Conservation (phyloP, 2,329 filamentous ascomycete species). For the Calycina marina region DNA sequence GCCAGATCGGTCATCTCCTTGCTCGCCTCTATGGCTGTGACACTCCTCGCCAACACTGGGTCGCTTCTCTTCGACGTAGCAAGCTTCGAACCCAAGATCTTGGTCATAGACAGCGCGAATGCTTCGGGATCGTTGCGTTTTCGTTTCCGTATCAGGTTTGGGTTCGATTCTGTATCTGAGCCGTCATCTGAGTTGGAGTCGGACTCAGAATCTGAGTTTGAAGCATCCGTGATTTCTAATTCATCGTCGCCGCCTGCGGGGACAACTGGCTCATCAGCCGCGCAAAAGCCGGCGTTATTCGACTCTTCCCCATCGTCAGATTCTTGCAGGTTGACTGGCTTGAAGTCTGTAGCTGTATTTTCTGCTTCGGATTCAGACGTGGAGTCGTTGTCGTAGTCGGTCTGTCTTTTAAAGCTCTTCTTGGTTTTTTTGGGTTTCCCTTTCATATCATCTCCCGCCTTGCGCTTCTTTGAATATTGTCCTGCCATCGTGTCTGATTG, state of each 20-base stretch:
- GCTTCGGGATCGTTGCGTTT: conserved; percentile 88
- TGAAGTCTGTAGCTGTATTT: conserved; percentile 27
- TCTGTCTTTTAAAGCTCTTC: conserved; percentile 48
- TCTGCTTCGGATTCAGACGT: conserved; percentile 35
- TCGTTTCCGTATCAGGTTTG: conserved; percentile 35
- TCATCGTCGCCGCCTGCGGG: conserved; percentile 5
- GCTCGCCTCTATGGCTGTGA: conserved; percentile 56
- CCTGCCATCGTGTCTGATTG: conserved; percentile 15
- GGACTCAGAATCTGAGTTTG: conserved; percentile 23
- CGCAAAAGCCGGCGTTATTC: conserved; percentile 16
- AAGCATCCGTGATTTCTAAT: conserved; percentile 24
- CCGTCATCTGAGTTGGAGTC: conserved; percentile 5
- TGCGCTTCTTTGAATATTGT: conserved; percentile 34
- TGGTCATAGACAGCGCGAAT: conserved; percentile 85
- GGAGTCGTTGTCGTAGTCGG: conserved; percentile 40
- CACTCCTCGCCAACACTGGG: conserved; percentile 79
- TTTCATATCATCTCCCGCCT: conserved; percentile 42
- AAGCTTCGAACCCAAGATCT: conserved; percentile 83
- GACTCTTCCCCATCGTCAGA: conserved; percentile 22
- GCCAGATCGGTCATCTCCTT: conserved; percentile 60
- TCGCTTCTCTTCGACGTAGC: conserved; percentile 69
- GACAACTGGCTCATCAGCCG: conserved; percentile 6
- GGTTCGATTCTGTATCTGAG: conserved; percentile 18
- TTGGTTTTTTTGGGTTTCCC: conserved; percentile 31
- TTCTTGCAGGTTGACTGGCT: conserved; percentile 33